A percentile compares a stretch with the other conserved stretches of the same genome.
Conservation (phyloP, 2,329 filamentous ascomycete genomes). For the Fusarium bulbicola region DNA sequence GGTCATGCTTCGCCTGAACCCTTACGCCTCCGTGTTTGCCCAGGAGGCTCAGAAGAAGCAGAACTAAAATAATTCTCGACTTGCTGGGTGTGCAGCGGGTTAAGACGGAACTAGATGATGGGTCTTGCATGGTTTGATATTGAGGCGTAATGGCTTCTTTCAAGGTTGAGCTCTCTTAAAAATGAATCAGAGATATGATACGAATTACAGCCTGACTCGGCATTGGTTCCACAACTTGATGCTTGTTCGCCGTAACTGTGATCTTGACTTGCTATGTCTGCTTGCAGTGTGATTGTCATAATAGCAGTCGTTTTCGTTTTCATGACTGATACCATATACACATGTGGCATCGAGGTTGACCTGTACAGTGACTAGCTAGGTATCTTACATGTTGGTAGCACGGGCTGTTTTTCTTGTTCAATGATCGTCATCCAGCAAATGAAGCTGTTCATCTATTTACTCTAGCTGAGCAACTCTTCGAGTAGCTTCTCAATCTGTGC, state of each 20-base stretch:
- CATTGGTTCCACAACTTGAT: conserved; percentile 25
- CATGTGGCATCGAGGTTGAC: background rate
- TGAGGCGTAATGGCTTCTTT: conserved; percentile 52
- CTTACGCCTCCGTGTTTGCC: conserved; percentile 90
- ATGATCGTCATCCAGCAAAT: background rate
- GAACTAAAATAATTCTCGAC: conserved; percentile 45
- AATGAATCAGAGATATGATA: conserved; percentile 49
- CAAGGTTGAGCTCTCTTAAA: conserved; percentile 48
- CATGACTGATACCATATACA: background rate
- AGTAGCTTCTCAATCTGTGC: conserved; percentile 71
- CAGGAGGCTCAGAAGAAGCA: conserved; percentile 66
- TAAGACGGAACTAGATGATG: conserved; percentile 39
- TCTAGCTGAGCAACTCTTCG: conserved; percentile 44
- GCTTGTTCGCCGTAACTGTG: background rate
- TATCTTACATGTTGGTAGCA: background rate
- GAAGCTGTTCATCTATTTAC: background rate
- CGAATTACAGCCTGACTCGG: conserved; percentile 40
- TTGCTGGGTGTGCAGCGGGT: conserved; percentile 53
- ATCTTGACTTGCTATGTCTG: background rate
- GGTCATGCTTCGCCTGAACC: conserved; percentile 98
- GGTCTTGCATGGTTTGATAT: conserved; percentile 49
- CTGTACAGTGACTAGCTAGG: background rate
- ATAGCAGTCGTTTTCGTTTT: background rate
- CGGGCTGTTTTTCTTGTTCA: background rate
- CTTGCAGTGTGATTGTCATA: background rate